Base-by-base conservation (phyloP, 164 flowering plant species). In the Liriodendron chinense region DNA sequence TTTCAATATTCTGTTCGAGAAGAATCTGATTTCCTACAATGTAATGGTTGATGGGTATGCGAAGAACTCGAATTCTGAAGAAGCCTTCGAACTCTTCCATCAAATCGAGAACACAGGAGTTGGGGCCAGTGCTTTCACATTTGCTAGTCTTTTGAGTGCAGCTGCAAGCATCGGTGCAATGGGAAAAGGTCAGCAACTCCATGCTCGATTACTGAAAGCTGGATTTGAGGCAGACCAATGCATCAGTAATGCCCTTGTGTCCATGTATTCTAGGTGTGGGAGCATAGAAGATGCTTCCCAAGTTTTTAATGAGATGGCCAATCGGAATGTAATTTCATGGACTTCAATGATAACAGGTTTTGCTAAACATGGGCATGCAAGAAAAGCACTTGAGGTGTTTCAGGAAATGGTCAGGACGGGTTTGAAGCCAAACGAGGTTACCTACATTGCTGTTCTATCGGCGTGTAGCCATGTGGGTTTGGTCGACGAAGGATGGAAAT, bases 181-280 rank as follows among this genome's bases (percentile, higher is more conserved):
- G 47, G 81, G 85, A 3, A 90, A 89, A 79, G 97, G 98, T 20
- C 93, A 91, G 82, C 89, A 90, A 75, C 80, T 91, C 68, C 97
- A 92, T 84, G 92, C 86, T 61, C 83, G 90, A 73, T 57, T 92
- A 10, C 26, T 91, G 9, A 94, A 90, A 86, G 74, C 85, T 2
- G 96, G 92, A 47, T 82, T 88, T 9, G 69, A 74, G 48, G 82
- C 87, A 2, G 86, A 89, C 69, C 84, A 69, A 28, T 75, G 75
- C 74, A 77, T 90, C 2, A 80, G 72, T 57, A 94, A 94, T 82
- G 86, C 97, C 65, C 82, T 94, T 77, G 84, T 93, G 63, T 87
- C 93, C 48, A 91, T 94, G 97, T 94, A 94, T 77, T 84, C 97
- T 14, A 84, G 85, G 81, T 93, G 97, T 76, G 98, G 97, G 20